Evolutionary conservation across 495 filamentous ascomycete species (phyloP).

Genomic region (Pyrenula massariospora): DNA sequence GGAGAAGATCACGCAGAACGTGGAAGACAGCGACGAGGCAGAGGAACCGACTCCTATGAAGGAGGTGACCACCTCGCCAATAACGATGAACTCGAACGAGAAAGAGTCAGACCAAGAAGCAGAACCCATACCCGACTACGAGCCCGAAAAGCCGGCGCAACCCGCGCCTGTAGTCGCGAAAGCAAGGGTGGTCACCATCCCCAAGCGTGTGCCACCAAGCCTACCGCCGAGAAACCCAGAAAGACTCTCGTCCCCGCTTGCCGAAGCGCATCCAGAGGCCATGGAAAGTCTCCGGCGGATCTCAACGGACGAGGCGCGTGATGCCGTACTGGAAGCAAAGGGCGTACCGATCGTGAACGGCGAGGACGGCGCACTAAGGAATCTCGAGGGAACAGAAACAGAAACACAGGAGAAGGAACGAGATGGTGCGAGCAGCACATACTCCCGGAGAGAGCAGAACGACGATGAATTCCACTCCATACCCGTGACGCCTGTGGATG

Average conservation of each 20-base stretch:
- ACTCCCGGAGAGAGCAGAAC: background rate
- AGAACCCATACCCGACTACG: slow-evolving; percentile 22
- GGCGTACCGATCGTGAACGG: background rate
- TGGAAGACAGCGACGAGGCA: slow-evolving; percentile 6
- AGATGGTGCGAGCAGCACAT: background rate
- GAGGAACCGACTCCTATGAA: slow-evolving; percentile 24
- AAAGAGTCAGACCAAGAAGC: slow-evolving; percentile 40
- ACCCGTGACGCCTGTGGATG: background rate
- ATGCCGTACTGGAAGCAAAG: background rate
- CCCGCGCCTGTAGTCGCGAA: slow-evolving; percentile 39
- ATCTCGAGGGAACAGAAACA: background rate
- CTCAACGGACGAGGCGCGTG: background rate
- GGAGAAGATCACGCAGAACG: slow-evolving; percentile 1
- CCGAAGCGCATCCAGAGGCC: background rate
- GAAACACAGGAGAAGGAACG: background rate
- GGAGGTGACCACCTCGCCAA: slow-evolving; percentile 29
- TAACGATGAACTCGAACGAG: slow-evolving; percentile 35
- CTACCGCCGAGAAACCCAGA: slow-evolving; percentile 51
- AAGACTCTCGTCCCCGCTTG: slow-evolving; percentile 8
- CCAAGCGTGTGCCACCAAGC: slow-evolving; percentile 54
- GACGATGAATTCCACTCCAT: slow-evolving; percentile 1
- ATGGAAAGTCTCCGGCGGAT: background rate
- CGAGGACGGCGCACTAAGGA: background rate
- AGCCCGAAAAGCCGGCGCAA: slow-evolving; percentile 27
- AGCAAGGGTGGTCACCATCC: slow-evolving; percentile 59